Percentiles rank a stretch among this genome's conserved stretches.
phyloP scores from a whole-genome alignment of 106 monocot genomes.

The Dendrobium nobile region DNA sequence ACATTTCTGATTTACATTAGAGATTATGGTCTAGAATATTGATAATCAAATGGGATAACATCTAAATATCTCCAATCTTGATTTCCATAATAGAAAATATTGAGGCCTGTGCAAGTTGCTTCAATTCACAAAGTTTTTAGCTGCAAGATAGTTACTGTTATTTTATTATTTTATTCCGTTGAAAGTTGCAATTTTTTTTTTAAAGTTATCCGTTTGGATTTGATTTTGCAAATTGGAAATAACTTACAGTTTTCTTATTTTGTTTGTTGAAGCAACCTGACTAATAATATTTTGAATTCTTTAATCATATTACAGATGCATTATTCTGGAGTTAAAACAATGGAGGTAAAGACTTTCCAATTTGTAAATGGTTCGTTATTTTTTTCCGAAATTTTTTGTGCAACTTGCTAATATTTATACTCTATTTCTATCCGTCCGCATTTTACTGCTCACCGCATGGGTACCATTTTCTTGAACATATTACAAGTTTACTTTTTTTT shows the following conservation, averaged over 20 bases:
- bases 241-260: not conserved
- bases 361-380: not conserved
- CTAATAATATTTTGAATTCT: not conserved
- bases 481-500: not conserved
- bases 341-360: conserved; percentile 38
- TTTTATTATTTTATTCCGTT: not conserved
- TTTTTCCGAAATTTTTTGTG: not conserved
- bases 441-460: not conserved
- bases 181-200: not conserved
- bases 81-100: not conserved
- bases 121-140: not conserved
- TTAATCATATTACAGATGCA: conserved; percentile 36
- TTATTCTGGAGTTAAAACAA: conserved; percentile 36
- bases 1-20: not conserved
- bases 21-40: not conserved
- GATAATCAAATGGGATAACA: not conserved
- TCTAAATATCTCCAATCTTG: not conserved
- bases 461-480: not conserved
- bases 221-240: not conserved
- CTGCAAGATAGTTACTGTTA: not conserved
- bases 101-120: not conserved
- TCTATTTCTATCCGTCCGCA: not conserved
- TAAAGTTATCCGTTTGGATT: not conserved
- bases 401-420: not conserved
- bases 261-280: conserved; percentile 8